Base-by-base conservation (phyloP, 192 early-diverging fungal genomes). In the Coemansia pectinata region DNA sequence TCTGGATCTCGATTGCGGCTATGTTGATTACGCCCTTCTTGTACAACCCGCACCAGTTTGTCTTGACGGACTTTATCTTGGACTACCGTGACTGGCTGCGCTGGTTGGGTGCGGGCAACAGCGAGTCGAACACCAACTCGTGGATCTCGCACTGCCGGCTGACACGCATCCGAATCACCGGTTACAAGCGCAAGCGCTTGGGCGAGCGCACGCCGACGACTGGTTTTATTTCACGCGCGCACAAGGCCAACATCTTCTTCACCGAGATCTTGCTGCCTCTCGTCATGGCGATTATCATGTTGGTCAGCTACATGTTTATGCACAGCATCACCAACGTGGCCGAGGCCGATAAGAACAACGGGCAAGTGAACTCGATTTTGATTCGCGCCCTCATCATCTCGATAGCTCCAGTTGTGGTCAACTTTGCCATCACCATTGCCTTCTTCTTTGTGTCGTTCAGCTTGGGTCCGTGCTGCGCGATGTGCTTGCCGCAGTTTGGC, bases 41-140 rank as follows among this genome's bases (percentile, higher is more conserved):
- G 41, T 95, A 93, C 77, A 95, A 95, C 64, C 93, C 92, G n/a
- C 92, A 93, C 67, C 94, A 95, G 77, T 94, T 95, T 60, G 84
- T 88, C n/a, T 83, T 93, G 61, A 83, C 84, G 0, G 90, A 91
- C 69, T 94, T 94, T 72, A 82, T 93, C 69, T 64, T 90, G 7
- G 94, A 95, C 71, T 95, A 93, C 73, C 87, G 85, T 44, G 90
- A 91, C 72, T 93, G 89, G 81, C 77, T 95, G 66, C 87, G 87
- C 61, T 95, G 93, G 92, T 79, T 95, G 50, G 91, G 89, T n/a
- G 85, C 90, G 5, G 91, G 92, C 47, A 94, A 94, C 69, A 90
- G 90, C 59, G 83, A 86, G 45, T 76, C 91, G 0, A 89, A 92
- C 76, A 83, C 84, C 68, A 90, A 89, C 73, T 93, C 92, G 65